These are phyloP conservation scores for Acephala macrosclerotiorum DNA, from an alignment of 2,329 filamentous ascomycete species.

Conservation along the genomic window DNA sequence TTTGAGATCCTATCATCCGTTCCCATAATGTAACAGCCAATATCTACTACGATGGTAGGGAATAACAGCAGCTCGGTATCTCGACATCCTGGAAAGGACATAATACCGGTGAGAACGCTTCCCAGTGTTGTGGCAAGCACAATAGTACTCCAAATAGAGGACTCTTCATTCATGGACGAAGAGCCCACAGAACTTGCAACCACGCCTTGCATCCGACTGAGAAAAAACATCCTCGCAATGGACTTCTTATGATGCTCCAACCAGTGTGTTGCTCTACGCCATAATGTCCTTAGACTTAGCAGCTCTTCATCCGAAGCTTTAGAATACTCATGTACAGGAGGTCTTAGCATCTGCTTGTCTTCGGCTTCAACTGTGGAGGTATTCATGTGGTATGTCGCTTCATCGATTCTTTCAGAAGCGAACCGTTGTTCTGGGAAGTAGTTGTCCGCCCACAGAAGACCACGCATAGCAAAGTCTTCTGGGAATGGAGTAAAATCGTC, in stretches of 20 bases:
- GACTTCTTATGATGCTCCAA: not conserved
- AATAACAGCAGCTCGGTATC: not conserved
- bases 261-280: not conserved
- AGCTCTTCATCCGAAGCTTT: not conserved
- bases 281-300: not conserved
- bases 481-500: slow-evolving; percentile 39
- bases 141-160: not conserved
- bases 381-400: no score
- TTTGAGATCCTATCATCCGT: not conserved
- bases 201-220: not conserved
- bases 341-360: slow-evolving; percentile 31
- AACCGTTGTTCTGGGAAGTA: slow-evolving; percentile 41
- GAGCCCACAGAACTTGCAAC: not conserved
- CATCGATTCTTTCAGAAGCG: slow-evolving; percentile 38
- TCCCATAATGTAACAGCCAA: not conserved
- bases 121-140: not conserved
- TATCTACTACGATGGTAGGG: not conserved
- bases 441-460: slow-evolving; percentile 36
- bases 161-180: not conserved
- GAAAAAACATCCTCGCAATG: not conserved
- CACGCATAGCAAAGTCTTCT: slow-evolving; percentile 42
- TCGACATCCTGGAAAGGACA: not conserved
- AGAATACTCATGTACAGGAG: slow-evolving; percentile 18
- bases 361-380: no score
- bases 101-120: not conserved